phyloP scores from a whole-genome alignment of 2,329 filamentous ascomycete species.

The Fusarium napiforme region DNA sequence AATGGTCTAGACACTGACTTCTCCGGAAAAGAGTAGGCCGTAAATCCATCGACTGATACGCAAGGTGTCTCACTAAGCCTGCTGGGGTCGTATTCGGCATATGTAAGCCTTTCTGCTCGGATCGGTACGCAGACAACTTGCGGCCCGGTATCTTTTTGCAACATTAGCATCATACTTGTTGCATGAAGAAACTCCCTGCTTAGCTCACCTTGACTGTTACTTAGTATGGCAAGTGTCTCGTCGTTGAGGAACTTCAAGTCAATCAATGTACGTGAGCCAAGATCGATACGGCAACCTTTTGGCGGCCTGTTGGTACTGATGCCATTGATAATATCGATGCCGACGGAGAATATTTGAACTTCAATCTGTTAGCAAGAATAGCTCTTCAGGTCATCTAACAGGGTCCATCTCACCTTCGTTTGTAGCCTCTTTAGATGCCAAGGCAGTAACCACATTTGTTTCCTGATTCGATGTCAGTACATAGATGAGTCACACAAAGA shows the following conservation, averaged over 20 bases:
- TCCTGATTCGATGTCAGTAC: constrained; percentile 45
- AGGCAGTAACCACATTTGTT: constrained; percentile 54
- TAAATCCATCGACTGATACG: constrained; percentile 30
- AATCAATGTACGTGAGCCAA: constrained; percentile 59
- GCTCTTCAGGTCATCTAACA: too few species aligned
- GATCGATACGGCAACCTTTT: constrained; percentile 54
- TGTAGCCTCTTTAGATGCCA: constrained; percentile 52
- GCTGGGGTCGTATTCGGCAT: constrained; percentile 49
- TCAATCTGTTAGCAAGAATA: not conserved
- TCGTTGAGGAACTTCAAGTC: constrained; percentile 78
- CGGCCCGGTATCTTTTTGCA: constrained; percentile 40
- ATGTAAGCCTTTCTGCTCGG: constrained; percentile 50
- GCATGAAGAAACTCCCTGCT: not conserved
- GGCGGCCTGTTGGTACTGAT: constrained; percentile 62
- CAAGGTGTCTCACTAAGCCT: constrained; percentile 5
- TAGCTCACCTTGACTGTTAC: constrained; percentile 54
- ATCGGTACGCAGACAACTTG: constrained; percentile 52
- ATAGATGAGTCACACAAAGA: not conserved
- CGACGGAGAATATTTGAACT: constrained; percentile 69
- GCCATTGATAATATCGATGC: constrained; percentile 65
- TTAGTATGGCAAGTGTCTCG: constrained; percentile 67
- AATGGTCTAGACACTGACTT: constrained; percentile 50
- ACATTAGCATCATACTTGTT: not conserved
- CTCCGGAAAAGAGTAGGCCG: constrained; percentile 44
- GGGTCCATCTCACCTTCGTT: constrained; percentile 50